Base-by-base conservation (phyloP, 2,329 filamentous ascomycete genomes). In the Penicillium sp. region DNA sequence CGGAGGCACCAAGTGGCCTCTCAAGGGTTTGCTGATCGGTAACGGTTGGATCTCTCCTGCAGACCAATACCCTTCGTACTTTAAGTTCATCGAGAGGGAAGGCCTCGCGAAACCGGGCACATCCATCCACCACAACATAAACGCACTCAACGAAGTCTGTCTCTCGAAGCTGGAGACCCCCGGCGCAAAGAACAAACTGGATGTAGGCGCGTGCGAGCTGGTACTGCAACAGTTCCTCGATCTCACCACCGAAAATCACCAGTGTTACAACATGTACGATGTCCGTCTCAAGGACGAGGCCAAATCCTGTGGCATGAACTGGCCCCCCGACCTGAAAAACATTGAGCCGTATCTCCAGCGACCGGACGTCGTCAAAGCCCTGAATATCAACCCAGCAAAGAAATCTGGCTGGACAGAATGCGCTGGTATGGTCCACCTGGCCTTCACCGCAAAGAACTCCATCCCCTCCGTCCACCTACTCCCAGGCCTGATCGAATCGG, bases 231-330 rank as follows among this genome's bases (percentile, higher is more conserved):
- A 85, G 10, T 84, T 97, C 49, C 82, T 97, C 4, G 76, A 81
- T 31, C 72, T 86, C 46, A 92, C 90, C 2, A 76, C 80, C 56
- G 80, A 83, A 13, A 78, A 77, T 35, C 78, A 78, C 14, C 78
- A 85, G 67, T 99, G 95, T 74, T 74, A 87, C 72, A 99, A 99
- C 77, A 97, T 97, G 90, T 99, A 99, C 74, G 94, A 99, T 72
- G 83, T 97, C 51, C 90, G 93, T 45, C 82, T 97, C 45, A 86
- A 81, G 61, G 94, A 99, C 74, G 78, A 78, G 73, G 89, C 90
- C 5, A 11, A 8, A 18, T 88, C 87, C 60, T 99, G 94, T 73
- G 94, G 94, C 64, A 96, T 96, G 92, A 93, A 92, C 77, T 99
- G 95, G 95, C 94, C 94, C 32, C 89, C 92, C 61, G 94, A 99